phyloP scores from a whole-genome alignment of 1,139 yeast genomes.

The Hansenula lynferdii region DNA sequence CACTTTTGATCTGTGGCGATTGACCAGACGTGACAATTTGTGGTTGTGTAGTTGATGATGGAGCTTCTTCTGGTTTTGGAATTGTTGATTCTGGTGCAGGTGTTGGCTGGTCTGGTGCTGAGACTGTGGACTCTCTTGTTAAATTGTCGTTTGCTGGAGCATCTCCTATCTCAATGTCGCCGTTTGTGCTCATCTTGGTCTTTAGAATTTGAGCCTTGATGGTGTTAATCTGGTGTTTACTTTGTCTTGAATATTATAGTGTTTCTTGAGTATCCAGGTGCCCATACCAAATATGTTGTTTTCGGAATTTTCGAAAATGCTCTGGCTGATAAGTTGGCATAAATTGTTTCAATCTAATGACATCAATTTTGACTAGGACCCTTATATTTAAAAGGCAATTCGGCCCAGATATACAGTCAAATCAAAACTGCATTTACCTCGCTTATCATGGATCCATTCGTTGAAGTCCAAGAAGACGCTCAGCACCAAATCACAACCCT shows the following conservation, averaged over 20 bases:
- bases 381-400: too few relatives aligned
- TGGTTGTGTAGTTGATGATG: conserved; percentile 3
- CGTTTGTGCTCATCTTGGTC: background rate
- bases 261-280: too few relatives aligned
- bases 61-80: too few relatives aligned
- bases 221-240: background rate
- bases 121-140: background rate
- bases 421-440: too few relatives aligned
- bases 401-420: too few relatives aligned
- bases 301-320: too few relatives aligned
- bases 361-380: too few relatives aligned
- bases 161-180: background rate
- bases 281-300: too few relatives aligned
- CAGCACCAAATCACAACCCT: conserved; percentile 55
- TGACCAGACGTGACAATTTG: conserved; percentile 2
- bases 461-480: conserved; percentile 77
- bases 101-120: background rate
- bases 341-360: too few relatives aligned
- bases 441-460: conserved; percentile 94
- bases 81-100: background rate
- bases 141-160: background rate
- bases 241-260: too few relatives aligned
- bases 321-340: too few relatives aligned
- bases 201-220: too few relatives aligned
- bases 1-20: conserved; percentile 7